Base-by-base conservation (phyloP, 2,329 filamentous ascomycete genomes). In the Aspergillus texensis region DNA sequence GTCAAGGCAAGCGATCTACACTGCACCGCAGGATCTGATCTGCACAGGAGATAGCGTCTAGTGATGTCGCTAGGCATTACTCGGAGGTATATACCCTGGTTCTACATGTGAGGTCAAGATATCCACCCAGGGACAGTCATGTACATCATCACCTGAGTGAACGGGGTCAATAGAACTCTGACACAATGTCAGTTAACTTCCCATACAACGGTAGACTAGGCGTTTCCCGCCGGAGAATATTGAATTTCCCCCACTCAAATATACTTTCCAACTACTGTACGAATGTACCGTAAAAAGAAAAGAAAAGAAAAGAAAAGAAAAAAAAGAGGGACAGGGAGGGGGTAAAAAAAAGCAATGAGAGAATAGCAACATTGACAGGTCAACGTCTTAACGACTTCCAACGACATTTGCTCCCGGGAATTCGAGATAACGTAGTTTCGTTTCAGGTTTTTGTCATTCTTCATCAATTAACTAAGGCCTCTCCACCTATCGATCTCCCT, bases 311-410 rank as follows among this genome's bases (percentile, higher is more conserved):
- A 52, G 9, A 14, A 19, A 24, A n/a, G 1, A 34, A 34, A 54
- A 24, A 21, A 24, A n/a, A 34, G 10, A 16, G 24, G 28, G 12
- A 19, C 26, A 1, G 26, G 19, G 19, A n/a, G 14, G 30, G 26
- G 26, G 26, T 28, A 6, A 32, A 19, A 52, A 54, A 32, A 36
- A 36, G 16, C 19, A 54, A 34, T 24, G 26, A 36, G 30, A 6
- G 11, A 19, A 34, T 16, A 36, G 16, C 26, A 21, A 55, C n/a
- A 39, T 39, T 55, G 52, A 55, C 52, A 55, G 52, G 52, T 55
- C 52, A 55, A 39, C 32, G 52, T 39, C 14, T 14, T 24, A 55
- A 55, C 52, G 32, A 55, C 32, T 54, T 54, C 46, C n/a, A 54
- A 54, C 50, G 50, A 45, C 46, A 39, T 32, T 30, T 26, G 12